These are phyloP conservation scores for Pontederia crassipes DNA, from an alignment of 176 grass and related monocot genomes.

Conservation along the genomic window DNA sequence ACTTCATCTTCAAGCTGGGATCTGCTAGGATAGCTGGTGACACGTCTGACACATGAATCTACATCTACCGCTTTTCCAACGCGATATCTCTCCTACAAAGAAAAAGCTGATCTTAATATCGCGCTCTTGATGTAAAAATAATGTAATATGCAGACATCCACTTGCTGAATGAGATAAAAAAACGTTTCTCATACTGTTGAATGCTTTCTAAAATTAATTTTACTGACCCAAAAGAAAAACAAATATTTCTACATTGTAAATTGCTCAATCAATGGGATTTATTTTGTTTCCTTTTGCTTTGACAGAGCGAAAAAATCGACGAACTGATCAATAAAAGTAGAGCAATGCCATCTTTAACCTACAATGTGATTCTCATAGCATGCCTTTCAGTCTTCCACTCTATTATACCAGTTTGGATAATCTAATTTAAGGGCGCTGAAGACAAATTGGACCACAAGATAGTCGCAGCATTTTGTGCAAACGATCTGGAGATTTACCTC, in stretches of 20 bases:
- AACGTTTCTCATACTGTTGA: too few species aligned
- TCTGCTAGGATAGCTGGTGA: conserved; percentile 23
- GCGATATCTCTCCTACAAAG: neutral
- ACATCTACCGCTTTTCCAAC: conserved; percentile 12
- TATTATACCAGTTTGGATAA: neutral
- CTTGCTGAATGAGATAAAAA: too few species aligned
- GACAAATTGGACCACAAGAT: neutral
- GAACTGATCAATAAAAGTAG: too few species aligned
- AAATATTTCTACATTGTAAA: too few species aligned
- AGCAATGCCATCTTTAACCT: too few species aligned
- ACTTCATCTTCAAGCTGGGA: conserved; percentile 75
- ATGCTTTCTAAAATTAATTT: too few species aligned
- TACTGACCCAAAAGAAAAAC: too few species aligned
- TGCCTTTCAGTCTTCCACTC: too few species aligned
- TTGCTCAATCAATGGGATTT: too few species aligned
- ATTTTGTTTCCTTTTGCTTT: too few species aligned
- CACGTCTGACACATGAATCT: conserved; percentile 11
- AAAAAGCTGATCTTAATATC: neutral
- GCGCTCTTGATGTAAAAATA: neutral
- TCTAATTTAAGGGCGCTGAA: neutral
- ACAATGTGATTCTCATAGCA: too few species aligned
- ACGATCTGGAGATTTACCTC: neutral
- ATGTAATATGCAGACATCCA: neutral
- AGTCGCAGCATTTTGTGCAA: neutral
- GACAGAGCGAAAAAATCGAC: too few species aligned